phyloP scores from a whole-genome alignment of 2,329 filamentous ascomycete genomes.

The Leptographium galeiforme region DNA sequence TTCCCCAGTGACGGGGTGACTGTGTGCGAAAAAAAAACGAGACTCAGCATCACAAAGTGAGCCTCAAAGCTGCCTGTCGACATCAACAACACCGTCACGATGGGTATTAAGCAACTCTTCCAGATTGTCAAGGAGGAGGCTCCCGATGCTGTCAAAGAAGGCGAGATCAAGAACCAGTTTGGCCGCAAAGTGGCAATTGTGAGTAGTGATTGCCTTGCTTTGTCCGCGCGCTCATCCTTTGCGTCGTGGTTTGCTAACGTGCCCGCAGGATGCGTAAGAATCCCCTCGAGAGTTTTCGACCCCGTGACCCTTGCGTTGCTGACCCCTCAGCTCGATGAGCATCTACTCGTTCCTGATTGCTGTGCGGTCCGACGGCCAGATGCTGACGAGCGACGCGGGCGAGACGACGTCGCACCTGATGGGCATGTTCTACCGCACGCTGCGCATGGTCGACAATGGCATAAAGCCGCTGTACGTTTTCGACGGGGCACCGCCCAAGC shows the following conservation, averaged over 20 bases:
- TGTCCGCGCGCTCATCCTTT: no score
- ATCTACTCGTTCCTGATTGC: conserved; percentile 98
- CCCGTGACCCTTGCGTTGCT: background rate
- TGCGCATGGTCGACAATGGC: conserved; percentile 96
- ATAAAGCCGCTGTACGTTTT: conserved; percentile 99
- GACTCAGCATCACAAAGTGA: background rate
- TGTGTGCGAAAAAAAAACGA: background rate
- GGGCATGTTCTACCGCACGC: conserved; percentile 98
- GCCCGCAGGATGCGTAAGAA: background rate
- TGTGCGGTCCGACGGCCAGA: conserved; percentile 90
- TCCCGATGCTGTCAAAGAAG: conserved; percentile 88
- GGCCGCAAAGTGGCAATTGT: conserved; percentile 97
- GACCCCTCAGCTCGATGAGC: conserved; percentile 68
- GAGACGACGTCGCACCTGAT: conserved; percentile 97
- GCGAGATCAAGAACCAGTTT: conserved; percentile 98
- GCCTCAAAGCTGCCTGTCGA: background rate
- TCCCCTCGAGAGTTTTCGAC: no score
- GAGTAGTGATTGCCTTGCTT: conserved; percentile 23
- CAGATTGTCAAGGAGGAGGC: conserved; percentile 81
- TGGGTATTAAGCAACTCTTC: conserved; percentile 62
- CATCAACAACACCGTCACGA: conserved; percentile 19
- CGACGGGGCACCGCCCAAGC: conserved; percentile 88
- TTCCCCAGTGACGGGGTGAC: background rate
- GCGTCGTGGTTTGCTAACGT: background rate
- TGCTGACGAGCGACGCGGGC: conserved; percentile 87